Evolutionary conservation across 768 basidiomycete genomes (phyloP).

Genomic region (Tulasnella sp.): DNA sequence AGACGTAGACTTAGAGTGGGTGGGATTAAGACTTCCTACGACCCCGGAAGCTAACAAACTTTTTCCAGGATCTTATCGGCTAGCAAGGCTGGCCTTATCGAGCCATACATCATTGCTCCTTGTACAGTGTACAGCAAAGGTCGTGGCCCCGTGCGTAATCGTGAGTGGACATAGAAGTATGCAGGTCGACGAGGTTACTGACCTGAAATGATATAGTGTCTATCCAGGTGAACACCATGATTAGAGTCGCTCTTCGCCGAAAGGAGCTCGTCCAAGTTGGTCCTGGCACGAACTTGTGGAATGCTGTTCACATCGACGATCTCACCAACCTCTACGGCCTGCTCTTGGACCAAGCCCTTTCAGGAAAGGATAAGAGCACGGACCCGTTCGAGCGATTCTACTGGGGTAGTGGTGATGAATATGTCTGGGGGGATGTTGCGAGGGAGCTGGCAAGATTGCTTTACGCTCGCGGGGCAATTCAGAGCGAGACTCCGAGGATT

Average conservation of each 20-base stretch:
- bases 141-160: conserved; percentile 22
- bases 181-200: background rate
- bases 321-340: conserved; percentile 32
- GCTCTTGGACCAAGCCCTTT: conserved; percentile 29
- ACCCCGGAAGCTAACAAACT: background rate
- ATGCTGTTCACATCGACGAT: conserved; percentile 36
- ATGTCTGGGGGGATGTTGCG: conserved; percentile 22
- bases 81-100: conserved; percentile 28
- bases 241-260: conserved; percentile 36
- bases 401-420: conserved; percentile 12
- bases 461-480: conserved; percentile 16
- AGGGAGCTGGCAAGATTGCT: conserved; percentile 19
- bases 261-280: conserved; percentile 32
- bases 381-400: conserved; percentile 31
- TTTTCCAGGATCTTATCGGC: conserved; percentile 32
- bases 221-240: conserved; percentile 39
- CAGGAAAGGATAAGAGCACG: background rate
- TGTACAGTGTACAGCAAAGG: conserved; percentile 33
- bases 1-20: conserved; percentile 34
- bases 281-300: conserved; percentile 35
- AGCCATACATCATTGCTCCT: conserved; percentile 36
- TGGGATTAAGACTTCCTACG: background rate
- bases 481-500: background rate
- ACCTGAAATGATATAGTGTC: conserved; percentile 33
- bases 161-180: background rate